Evolutionary conservation across 139 green algal genomes (phyloP), one percentile per base, ranked within the genome.

Genomic region (Tetraselmis chui): DNA sequence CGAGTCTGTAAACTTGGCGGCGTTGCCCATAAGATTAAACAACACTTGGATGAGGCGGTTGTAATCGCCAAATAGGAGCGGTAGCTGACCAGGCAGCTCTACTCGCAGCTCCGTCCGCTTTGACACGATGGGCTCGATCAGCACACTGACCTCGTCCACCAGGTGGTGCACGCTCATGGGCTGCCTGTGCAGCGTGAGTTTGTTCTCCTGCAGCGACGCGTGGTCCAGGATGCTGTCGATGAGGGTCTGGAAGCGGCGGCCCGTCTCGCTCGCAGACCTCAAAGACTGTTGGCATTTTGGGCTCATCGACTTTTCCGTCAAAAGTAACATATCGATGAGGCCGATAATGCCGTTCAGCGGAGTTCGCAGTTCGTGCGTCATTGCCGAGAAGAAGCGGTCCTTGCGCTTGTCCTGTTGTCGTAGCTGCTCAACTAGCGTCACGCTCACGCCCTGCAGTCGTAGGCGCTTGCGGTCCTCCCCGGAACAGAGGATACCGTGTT

Each of bases 301-400:
- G 45, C 45, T 67, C 45, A 67, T 67, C 11, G 11, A 25, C 45
- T 67, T 67, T 18, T 67, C 45, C 45, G 45, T 67, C 45, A 67
- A 18, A 5, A 67, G 45, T 18, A 67, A 18, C 11, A 67, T 84
- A 27, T 92, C 88, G 23, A 59, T 81, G 45, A 92, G 84, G 59
- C 90, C 90, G 30, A 96, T 95, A 83, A 96, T 94, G 58, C 92
- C 92, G 85, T 96, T 96, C 31, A 96, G 89, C 27, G 92, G 92
- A 31, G 92, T 96, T 30, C 92, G 89, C 82, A 96, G 86, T 86
- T 96, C 92, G 83, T 96, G 92, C 0, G 67, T 88, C 87, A 96
- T 94, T 24, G 92, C 76, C 1, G 87, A 87, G 78, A 96, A 88
- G 84, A 96, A 96, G 81, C 90, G 83, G 80, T 93, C 92, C 89